Evolutionary conservation across 2,329 filamentous ascomycete genomes (phyloP).

Genomic region (Venturia aucupariae): DNA sequence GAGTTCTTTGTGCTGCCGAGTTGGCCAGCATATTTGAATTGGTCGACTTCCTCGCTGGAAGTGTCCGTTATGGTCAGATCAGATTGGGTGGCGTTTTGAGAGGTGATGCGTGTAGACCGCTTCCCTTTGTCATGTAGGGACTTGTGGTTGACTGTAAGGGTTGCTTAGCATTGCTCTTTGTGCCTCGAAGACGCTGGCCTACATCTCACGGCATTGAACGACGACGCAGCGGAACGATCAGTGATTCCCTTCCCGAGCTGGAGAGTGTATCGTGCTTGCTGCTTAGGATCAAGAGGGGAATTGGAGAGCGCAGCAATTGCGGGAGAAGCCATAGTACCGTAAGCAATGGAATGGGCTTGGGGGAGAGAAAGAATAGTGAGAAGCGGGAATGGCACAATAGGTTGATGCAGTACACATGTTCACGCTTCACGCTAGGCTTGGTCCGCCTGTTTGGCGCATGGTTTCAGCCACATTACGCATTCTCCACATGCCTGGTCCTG

Average conservation of each 20-base stretch:
- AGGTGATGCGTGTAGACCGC: conserved; percentile 23
- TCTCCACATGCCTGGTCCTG: no score
- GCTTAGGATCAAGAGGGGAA: conserved; percentile 26
- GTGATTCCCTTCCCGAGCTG: conserved; percentile 28
- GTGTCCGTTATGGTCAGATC: conserved; percentile 24
- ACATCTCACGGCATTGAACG: conserved; percentile 29
- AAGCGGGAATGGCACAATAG: not conserved
- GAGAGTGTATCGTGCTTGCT: conserved; percentile 30
- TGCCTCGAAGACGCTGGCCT: conserved; percentile 13
- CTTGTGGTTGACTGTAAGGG: conserved; percentile 35
- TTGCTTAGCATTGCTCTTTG: conserved; percentile 15
- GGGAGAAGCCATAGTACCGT: conserved; percentile 31
- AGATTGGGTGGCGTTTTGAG: conserved; percentile 20
- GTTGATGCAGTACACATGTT: not conserved
- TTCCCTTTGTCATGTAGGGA: conserved; percentile 25
- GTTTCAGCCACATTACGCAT: not conserved
- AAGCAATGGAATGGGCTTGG: not conserved
- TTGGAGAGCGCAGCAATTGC: conserved; percentile 23
- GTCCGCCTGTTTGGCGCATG: not conserved
- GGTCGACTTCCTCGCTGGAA: conserved; percentile 19
- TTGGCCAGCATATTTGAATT: conserved; percentile 32
- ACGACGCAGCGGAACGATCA: conserved; percentile 18
- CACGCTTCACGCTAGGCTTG: not conserved
- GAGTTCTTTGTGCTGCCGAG: conserved; percentile 26
- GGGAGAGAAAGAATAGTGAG: not conserved